These are phyloP conservation scores for Neurospora sp. DNA, from an alignment of 495 filamentous ascomycete genomes.

Conservation along the genomic window DNA sequence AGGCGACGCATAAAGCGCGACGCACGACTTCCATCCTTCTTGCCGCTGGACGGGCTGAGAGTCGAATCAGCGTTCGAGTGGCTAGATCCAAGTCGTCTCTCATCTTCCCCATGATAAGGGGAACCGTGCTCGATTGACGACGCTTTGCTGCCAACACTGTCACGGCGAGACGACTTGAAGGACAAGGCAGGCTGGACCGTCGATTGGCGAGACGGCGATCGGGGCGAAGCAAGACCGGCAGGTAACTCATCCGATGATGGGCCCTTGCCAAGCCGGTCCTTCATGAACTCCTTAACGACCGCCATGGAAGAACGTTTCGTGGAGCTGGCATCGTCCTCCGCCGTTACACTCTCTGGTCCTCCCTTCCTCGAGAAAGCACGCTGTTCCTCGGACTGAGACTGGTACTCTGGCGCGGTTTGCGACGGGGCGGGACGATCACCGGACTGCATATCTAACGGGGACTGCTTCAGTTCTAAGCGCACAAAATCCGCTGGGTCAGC, in stretches of 20 bases:
- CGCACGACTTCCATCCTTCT: constrained; percentile 52
- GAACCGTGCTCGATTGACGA: constrained; percentile 31
- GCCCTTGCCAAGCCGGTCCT: constrained; percentile 30
- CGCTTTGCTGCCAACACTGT: constrained; percentile 36
- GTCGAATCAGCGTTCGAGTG: constrained; percentile 9
- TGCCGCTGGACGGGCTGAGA: constrained; percentile 33
- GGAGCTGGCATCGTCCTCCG: constrained; percentile 17
- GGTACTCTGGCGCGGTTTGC: background rate
- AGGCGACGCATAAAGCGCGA: constrained; percentile 74
- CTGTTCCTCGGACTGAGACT: constrained; percentile 23
- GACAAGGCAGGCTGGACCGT: constrained; percentile 25
- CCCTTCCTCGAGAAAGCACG: background rate
- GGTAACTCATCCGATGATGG: constrained; percentile 31
- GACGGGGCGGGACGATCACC: constrained; percentile 17
- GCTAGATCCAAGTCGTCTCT: constrained; percentile 15
- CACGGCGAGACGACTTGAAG: constrained; percentile 22
- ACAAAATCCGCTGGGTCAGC: constrained; percentile 28
- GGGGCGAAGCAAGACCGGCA: constrained; percentile 19
- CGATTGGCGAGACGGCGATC: constrained; percentile 35
- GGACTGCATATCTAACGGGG: constrained; percentile 57
- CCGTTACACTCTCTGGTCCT: constrained; percentile 3
- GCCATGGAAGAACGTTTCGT: constrained; percentile 40
- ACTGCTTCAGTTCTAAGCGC: constrained; percentile 57
- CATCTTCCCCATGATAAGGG: constrained; percentile 23
- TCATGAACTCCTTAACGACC: constrained; percentile 44